These are phyloP conservation scores for Neurospora sp. DNA, from an alignment of 495 filamentous ascomycete genomes.

Conservation along the genomic window DNA sequence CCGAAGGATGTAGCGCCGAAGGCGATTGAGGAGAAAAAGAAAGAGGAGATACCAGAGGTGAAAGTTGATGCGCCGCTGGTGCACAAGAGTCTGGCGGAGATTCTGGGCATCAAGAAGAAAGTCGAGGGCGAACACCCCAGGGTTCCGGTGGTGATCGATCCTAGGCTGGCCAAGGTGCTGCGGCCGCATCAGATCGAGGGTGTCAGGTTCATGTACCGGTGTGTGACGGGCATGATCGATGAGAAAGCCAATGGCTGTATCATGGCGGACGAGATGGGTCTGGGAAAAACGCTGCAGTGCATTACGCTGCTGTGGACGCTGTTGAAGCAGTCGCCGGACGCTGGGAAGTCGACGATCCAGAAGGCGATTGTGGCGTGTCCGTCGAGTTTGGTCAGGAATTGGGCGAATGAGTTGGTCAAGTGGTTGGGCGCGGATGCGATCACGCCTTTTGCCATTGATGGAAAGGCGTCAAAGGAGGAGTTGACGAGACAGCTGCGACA, in stretches of 20 bases:
- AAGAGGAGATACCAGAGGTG: slow-evolving; percentile 27
- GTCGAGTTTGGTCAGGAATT: slow-evolving; percentile 92
- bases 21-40: slow-evolving; percentile 41
- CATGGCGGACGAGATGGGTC: slow-evolving; percentile 98
- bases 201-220: slow-evolving; percentile 94
- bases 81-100: slow-evolving; percentile 92
- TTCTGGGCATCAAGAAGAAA: slow-evolving; percentile 87
- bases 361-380: slow-evolving; percentile 99
- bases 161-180: slow-evolving; percentile 78
- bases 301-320: slow-evolving; percentile 85
- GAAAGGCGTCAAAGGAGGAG: slow-evolving; percentile 91
- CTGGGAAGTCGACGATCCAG: slow-evolving; percentile 85
- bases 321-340: slow-evolving; percentile 88
- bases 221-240: slow-evolving; percentile 89
- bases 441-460: slow-evolving; percentile 91
- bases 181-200: slow-evolving; percentile 97
- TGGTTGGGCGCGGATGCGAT: slow-evolving; percentile 92
- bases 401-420: slow-evolving; percentile 92
- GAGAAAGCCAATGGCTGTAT: slow-evolving; percentile 93
- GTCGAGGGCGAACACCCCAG: slow-evolving; percentile 69
- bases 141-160: slow-evolving; percentile 96
- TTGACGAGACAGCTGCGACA: slow-evolving; percentile 81
- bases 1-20: slow-evolving; percentile 40
- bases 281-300: slow-evolving; percentile 81
- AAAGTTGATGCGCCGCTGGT: slow-evolving; percentile 72